Evolutionary conservation across 1,139 yeast species (phyloP).

Genomic region (Groenewaldozyma auringiensis): DNA sequence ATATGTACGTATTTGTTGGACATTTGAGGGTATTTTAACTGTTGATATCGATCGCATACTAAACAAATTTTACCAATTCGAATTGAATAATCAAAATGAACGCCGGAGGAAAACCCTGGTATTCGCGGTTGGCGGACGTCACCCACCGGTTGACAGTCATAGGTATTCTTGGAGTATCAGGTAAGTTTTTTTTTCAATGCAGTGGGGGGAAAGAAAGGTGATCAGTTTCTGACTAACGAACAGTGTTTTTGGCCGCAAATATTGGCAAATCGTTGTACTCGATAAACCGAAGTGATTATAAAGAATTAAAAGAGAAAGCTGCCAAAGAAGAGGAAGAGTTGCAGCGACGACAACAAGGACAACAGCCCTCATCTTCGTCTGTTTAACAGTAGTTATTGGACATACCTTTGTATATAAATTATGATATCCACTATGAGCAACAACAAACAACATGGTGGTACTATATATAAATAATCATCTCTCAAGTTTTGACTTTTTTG

Average conservation of each 20-base stretch:
- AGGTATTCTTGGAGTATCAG: constrained; percentile 60
- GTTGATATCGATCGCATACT: too few species aligned
- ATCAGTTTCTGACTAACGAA: too few species aligned
- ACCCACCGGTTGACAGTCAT: constrained; percentile 77
- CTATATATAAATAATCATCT: not conserved
- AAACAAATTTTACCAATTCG: too few species aligned
- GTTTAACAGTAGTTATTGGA: not conserved
- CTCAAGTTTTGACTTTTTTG: constrained; percentile 4
- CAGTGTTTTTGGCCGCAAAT: constrained; percentile 5
- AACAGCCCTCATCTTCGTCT: not conserved
- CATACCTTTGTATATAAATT: not conserved
- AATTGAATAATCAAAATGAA: too few species aligned
- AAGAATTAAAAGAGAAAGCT: not conserved
- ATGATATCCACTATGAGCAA: constrained; percentile 6
- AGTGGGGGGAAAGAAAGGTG: not conserved
- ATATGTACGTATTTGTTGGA: too few species aligned
- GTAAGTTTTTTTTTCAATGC: constrained; percentile 28
- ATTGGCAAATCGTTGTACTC: constrained; percentile 8
- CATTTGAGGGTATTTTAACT: too few species aligned
- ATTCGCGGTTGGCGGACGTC: constrained; percentile 67
- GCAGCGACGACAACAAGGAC: too few species aligned
- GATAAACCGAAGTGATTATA: constrained; percentile 6
- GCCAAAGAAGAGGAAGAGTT: not conserved
- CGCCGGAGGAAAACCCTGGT: constrained; percentile 48
- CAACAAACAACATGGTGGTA: not conserved